phyloP scores from a whole-genome alignment of 805 yeast species.

The Lipomyces oligophaga region DNA sequence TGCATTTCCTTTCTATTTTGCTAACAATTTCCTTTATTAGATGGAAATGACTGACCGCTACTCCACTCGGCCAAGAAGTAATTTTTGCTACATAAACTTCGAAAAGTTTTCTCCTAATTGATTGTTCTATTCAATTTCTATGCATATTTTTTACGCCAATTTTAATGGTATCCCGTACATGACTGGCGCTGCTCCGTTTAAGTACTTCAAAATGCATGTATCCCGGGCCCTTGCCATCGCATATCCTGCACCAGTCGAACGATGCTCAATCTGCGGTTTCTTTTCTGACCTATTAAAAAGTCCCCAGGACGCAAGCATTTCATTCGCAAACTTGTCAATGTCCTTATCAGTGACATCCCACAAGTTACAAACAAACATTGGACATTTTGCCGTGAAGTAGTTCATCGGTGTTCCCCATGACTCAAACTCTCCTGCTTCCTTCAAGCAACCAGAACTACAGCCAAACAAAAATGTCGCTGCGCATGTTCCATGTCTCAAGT shows the following conservation, averaged over 20 bases:
- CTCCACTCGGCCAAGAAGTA: no score
- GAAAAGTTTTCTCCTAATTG: neutral
- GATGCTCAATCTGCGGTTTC: constrained; percentile 1
- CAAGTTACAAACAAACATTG: constrained; percentile 75
- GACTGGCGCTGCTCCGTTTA: constrained; percentile 92
- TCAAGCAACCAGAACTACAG: constrained; percentile 78
- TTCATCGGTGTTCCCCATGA: constrained; percentile 74
- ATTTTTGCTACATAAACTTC: neutral
- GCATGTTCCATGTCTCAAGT: constrained; percentile 36
- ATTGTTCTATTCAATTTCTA: neutral
- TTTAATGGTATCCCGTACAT: constrained; percentile 75
- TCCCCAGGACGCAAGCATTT: constrained; percentile 66
- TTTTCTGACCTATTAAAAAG: constrained; percentile 37
- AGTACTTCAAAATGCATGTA: constrained; percentile 61
- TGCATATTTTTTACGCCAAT: constrained; percentile 2
- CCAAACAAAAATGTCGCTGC: constrained; percentile 62
- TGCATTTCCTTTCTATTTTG: no score
- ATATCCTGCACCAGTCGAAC: constrained; percentile 42
- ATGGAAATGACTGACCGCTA: no score
- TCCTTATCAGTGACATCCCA: constrained; percentile 99
- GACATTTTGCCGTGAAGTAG: constrained; percentile 76
- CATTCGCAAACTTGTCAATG: constrained; percentile 69
- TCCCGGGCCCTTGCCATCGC: constrained; percentile 64
- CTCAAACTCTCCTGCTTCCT: constrained; percentile 54
- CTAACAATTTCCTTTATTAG: no score